A percentile compares a stretch with the other conserved stretches of the same genome.
These are phyloP conservation scores for Globisporangium spiculum DNA, from an alignment of 352 stramenopile genomes.

Conservation along the genomic window DNA sequence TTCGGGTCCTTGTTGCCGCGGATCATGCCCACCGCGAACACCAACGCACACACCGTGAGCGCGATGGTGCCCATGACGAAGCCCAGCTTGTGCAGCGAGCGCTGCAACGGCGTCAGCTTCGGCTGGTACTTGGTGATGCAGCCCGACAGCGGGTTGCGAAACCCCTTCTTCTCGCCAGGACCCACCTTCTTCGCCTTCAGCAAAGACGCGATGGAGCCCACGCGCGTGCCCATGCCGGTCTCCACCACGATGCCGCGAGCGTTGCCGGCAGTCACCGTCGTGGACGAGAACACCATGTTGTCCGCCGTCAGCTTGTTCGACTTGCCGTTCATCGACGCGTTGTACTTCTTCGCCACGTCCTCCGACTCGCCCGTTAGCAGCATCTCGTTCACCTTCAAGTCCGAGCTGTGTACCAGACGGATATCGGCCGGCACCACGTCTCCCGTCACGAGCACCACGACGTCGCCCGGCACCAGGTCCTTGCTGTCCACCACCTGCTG, in stretches of 20 bases:
- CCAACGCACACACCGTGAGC: slow-evolving; percentile 82
- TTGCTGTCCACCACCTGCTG: slow-evolving; percentile 34
- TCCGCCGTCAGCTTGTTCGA: slow-evolving; percentile 35
- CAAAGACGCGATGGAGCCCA: slow-evolving; percentile 37
- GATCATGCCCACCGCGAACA: slow-evolving; percentile 77
- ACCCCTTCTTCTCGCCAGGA: slow-evolving; percentile 20
- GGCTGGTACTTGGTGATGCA: slow-evolving; percentile 26
- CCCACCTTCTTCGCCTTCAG: slow-evolving; percentile 18
- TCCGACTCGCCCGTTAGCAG: slow-evolving; percentile 84
- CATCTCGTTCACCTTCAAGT: slow-evolving; percentile 85
- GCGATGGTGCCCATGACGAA: slow-evolving; percentile 80
- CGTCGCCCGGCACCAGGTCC: slow-evolving; percentile 47
- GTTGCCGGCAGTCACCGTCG: slow-evolving; percentile 43
- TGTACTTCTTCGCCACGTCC: slow-evolving; percentile 28
- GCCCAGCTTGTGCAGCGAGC: slow-evolving; percentile 90
- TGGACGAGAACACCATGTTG: slow-evolving; percentile 91
- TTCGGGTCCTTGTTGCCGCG: slow-evolving; percentile 36
- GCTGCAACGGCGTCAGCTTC: slow-evolving; percentile 79
- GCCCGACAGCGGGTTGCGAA: slow-evolving; percentile 12
- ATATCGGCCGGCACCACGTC: slow-evolving; percentile 89
- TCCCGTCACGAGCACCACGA: slow-evolving; percentile 74
- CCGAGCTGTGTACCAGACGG: slow-evolving; percentile 62
- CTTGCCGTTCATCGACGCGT: slow-evolving; percentile 10
- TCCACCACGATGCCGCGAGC: slow-evolving; percentile 37
- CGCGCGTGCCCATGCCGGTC: slow-evolving; percentile 37